Base-by-base conservation (phyloP, 371 early-diverging fungal genomes). In the Mortierella sp. region DNA sequence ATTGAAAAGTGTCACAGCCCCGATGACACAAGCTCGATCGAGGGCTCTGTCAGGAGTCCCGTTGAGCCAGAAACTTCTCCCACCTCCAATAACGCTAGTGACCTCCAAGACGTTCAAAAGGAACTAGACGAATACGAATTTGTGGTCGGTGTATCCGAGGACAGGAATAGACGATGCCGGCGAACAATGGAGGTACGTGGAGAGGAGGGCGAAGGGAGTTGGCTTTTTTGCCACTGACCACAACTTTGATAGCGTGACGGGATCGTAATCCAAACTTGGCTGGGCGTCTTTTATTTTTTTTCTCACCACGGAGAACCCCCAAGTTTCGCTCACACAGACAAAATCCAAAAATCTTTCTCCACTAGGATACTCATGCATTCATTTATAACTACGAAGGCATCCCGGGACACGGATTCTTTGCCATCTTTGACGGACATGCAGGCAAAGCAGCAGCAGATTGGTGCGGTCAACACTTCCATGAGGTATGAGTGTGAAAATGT, bases 401-500 rank as follows among this genome's bases (percentile, higher is more conserved):
- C 59, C 78, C 84, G 52, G 92, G 93, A 46, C 95, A 94, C 81
- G 93, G 94, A 9, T 95, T 92, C 70, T 95, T 97, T 87, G 98
- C 95, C 50, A 90, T 98, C 53, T 98, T 93, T 80, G 98, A 98
- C 71, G 98, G 98, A n/a, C 98, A 98, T 81, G 98, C 98, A 7
- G 98, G 98, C 16, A 93, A 92, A 78, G 86, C 89, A 38, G 97
- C 98, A 12, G 98, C 98, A 18, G 95, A 96, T 66, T 97, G 94
- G 94, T 98, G 97, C 79, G 98, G 97, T 19, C 82, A 83, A 19
- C 87, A 97, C 72, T 87, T 98, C 67, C 95, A 95, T 70, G 84
- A 89, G 81, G 93, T 93, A 83, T 43, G 16, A 47, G 31, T 38
- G 10, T n/a, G 30, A 2, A 31, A 2, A 10, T 48, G 39, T 48